Evolutionary conservation across 2,329 filamentous ascomycete genomes (phyloP), one percentile per base, ranked within the genome.

Genomic region (Bipolaris zeicola): DNA sequence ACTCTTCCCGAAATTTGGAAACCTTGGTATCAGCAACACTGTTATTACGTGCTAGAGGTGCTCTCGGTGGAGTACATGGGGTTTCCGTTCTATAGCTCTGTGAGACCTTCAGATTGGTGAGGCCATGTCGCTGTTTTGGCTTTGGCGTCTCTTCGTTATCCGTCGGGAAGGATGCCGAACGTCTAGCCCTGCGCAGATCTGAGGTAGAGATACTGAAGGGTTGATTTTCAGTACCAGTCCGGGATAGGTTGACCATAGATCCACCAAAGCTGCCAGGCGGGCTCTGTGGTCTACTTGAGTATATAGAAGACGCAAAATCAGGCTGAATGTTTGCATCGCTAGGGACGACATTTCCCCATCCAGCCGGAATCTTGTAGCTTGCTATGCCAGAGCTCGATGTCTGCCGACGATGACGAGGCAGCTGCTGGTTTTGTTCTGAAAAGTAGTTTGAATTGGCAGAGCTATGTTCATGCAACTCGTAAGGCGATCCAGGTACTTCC

Each of bases 201-300:
- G 50, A 37, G 1, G 60, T 57, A 1, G 64, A 58, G 20, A 53
- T 50, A 20, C 51, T 62, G 14, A 61, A 57, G 3, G 45, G 22
- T 5, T 57, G 52, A 7, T 63, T 47, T 18, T 38, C 49, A 13
- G 57, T 60, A n/a, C 45, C 34, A 2, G 47, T 51, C 18, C 36
- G 47, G 18, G 58, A 57, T 11, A 69, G 39, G 36, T 67, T 69
- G 31, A 62, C 47, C 51, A 66, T 60, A 45, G 67, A 69, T 8
- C 60, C 68, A 52, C 58, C 62, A 50, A 64, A 66, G 50, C 71
- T 75, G 8, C 70, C 71, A 13, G 61, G 67, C n/a, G 71, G 70
- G 48, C 76, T 78, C 8, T 77, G 62, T 36, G 76, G 70, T 62
- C 78, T 61, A 28, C 71, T 72, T 1, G 75, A 77, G 41, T 79